Conservation (phyloP, 2,329 filamentous ascomycete genomes). For the Hirsutella minnesotensis region DNA sequence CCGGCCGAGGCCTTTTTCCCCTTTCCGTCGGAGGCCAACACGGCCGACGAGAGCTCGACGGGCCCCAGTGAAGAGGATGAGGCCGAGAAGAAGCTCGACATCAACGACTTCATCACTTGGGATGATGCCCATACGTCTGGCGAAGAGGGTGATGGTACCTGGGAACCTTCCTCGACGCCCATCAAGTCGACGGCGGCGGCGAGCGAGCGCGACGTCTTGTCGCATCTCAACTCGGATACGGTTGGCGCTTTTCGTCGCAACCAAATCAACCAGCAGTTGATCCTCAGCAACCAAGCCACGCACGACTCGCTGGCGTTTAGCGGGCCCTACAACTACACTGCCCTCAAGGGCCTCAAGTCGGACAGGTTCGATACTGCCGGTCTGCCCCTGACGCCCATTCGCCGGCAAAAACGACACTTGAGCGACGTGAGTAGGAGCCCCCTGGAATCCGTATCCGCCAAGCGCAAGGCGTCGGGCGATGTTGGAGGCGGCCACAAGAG, state of each 20-base stretch:
- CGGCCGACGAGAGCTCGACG: slow-evolving; percentile 35
- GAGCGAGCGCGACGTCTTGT: slow-evolving; percentile 34
- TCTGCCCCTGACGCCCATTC: slow-evolving; percentile 55
- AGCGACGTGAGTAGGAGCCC: slow-evolving; percentile 36
- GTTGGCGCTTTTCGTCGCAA: slow-evolving; percentile 70
- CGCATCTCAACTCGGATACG: slow-evolving; percentile 53
- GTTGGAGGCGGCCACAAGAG: slow-evolving; percentile 36
- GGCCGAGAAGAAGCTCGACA: slow-evolving; percentile 49
- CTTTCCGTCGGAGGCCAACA: slow-evolving; percentile 47
- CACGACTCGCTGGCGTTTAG: slow-evolving; percentile 52
- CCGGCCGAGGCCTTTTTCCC: slow-evolving; percentile 68
- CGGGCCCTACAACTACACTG: slow-evolving; percentile 46
- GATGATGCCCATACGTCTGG: slow-evolving; percentile 46
- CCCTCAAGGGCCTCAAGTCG: slow-evolving; percentile 50
- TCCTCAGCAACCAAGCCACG: slow-evolving; percentile 47
- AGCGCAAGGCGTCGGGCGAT: slow-evolving; percentile 42
- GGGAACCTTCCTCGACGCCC: slow-evolving; percentile 40
- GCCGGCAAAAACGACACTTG: slow-evolving; percentile 41
- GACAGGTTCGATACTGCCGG: slow-evolving; percentile 55
- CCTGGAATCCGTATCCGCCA: slow-evolving; percentile 34
- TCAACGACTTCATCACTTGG: slow-evolving; percentile 65
- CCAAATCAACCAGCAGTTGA: slow-evolving; percentile 50
- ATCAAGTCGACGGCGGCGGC: slow-evolving; percentile 34
- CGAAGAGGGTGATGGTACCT: slow-evolving; percentile 42
- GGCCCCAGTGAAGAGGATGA: slow-evolving; percentile 41